Conservation (phyloP, 345 rosid species). For the Passiflora organensis region DNA sequence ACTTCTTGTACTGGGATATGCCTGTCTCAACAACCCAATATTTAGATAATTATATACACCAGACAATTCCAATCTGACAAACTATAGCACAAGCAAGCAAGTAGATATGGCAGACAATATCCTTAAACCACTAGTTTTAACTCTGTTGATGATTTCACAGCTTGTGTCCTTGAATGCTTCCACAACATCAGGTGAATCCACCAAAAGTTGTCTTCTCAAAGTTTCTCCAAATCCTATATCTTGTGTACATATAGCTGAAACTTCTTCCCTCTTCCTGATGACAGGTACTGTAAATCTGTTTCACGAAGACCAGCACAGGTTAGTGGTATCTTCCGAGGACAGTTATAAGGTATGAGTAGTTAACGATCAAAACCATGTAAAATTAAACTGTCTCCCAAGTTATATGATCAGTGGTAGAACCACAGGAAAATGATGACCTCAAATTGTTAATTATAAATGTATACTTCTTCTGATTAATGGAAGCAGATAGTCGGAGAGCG, state of each 20-base stretch:
- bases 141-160: slow-evolving; percentile 3
- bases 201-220: neutral
- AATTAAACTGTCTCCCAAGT: neutral
- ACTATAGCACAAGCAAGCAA: too few species aligned
- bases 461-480: too few species aligned
- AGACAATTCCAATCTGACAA: too few species aligned
- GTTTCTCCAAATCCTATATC: neutral
- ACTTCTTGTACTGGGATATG: too few species aligned
- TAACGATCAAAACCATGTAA: too few species aligned
- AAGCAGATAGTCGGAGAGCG: slow-evolving; percentile 7
- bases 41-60: too few species aligned
- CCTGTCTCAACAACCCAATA: too few species aligned
- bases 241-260: neutral
- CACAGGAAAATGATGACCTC: too few species aligned
- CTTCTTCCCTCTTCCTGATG: neutral
- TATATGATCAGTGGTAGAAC: neutral
- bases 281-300: neutral
- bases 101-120: slow-evolving; percentile 1
- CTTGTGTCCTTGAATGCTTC: slow-evolving; percentile 5
- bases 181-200: slow-evolving; percentile 5
- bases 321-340: neutral
- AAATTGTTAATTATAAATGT: too few species aligned
- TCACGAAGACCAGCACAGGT: neutral
- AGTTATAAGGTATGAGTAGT: too few species aligned
- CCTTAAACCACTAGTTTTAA: neutral